Base-by-base conservation (phyloP, 169 alveolate species). In the Besnoitia besnoiti region DNA sequence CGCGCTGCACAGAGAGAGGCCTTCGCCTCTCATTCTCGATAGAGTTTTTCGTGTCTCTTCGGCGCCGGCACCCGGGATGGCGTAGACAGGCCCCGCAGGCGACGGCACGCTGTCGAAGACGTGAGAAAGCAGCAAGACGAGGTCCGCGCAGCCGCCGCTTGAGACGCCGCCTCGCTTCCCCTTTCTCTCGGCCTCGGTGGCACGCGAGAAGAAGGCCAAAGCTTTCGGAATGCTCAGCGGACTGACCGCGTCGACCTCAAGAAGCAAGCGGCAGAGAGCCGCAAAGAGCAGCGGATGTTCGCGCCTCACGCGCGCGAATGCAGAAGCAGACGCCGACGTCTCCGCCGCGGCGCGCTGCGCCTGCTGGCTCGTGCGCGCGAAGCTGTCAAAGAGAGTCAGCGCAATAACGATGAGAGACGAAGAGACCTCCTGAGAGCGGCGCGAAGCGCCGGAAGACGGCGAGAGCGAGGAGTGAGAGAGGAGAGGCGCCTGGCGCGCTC, bases 81-180 rank as follows among this genome's bases (percentile, higher is more conserved):
- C 24, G 67, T 55, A 55, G 33, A 55, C 33, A 19, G 67, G 67
- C 12, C 67, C 12, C 27, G 33, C 67, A 5, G 24, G n/a, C 7
- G 67, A 55, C 67, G 67, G 67, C 67, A 55, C 33, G 67, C 67
- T n/a, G 67, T 55, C 67, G 67, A 55, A 55, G 67, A 55, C 67
- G 67, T 19, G 67, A n/a, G 67, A 55, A n/a, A 55, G 67, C 7
- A 55, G 67, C 67, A 55, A 16, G 3, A 55, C 67, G n/a, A 55
- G 7, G 24, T 55, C 67, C 24, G 12, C 67, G 67, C 67, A 55
- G 67, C 67, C 24, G n/a, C 33, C 12, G 67, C 24, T 3, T 5
- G 67, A 5, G 67, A 0, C 67, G 12, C 3, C 67, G 12, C 30
- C 67, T 1, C n/a, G 7, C 67, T 55, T 55, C 67, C 24, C 67